phyloP scores from a whole-genome alignment of 2,329 filamentous ascomycete genomes.

The Botrytis hyacinthi region DNA sequence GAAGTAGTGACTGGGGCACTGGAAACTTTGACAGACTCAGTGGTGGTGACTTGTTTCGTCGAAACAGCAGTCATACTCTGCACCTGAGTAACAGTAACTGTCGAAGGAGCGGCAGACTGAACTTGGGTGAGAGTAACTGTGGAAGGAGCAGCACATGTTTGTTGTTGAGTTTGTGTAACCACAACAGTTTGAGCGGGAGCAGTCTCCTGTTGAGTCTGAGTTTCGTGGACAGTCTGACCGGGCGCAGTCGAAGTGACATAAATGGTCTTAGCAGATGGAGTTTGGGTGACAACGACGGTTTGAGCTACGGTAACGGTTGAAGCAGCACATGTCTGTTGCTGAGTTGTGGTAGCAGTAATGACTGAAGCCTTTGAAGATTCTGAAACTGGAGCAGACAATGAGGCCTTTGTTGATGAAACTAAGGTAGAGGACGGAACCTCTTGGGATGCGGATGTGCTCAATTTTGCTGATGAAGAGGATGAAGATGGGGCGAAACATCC shows the following conservation, averaged over 20 bases:
- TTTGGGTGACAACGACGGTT: neutral
- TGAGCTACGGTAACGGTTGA: neutral
- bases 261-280: neutral
- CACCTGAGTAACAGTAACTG: neutral
- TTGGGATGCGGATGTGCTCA: conserved; percentile 2
- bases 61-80: conserved; percentile 3
- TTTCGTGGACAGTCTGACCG: neutral
- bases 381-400: neutral
- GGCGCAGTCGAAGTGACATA: neutral
- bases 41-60: neutral
- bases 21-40: neutral
- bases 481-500: conserved; percentile 37
- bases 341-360: conserved; percentile 8
- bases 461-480: neutral
- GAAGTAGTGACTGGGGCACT: neutral
- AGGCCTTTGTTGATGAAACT: neutral
- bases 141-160: neutral
- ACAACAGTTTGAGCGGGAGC: neutral
- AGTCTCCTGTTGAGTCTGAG: neutral
- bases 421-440: neutral
- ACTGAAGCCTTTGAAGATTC: neutral
- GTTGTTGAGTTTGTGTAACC: neutral
- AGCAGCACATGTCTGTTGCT: neutral
- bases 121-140: neutral
- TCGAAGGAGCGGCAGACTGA: neutral